Percentiles rank a stretch among this genome's conserved stretches.
Conservation (phyloP, 805 yeast genomes). For the Pichia scutulata region DNA sequence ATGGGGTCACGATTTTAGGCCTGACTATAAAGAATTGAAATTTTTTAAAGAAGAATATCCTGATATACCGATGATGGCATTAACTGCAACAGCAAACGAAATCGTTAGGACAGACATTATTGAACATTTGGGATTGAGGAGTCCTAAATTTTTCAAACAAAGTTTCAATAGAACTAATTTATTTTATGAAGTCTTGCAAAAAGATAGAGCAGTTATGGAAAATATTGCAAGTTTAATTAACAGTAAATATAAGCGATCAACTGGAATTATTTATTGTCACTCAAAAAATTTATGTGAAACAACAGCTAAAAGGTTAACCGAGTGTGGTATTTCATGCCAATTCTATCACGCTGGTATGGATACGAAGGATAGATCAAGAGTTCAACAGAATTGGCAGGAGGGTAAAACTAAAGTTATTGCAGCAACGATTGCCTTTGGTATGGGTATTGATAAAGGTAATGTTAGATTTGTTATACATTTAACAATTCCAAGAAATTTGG, state of each 20-base stretch:
- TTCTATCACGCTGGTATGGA: slow-evolving; percentile 95
- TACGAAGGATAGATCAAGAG: slow-evolving; percentile 57
- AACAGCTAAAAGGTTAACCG: slow-evolving; percentile 52
- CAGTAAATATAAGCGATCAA: slow-evolving; percentile 42
- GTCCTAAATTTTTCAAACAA: slow-evolving; percentile 68
- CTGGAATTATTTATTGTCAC: slow-evolving; percentile 92
- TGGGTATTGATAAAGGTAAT: slow-evolving; percentile 97
- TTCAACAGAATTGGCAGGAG: slow-evolving; percentile 81
- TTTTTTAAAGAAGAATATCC: slow-evolving; percentile 70
- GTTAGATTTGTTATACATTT: slow-evolving; percentile 88
- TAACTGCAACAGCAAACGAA: slow-evolving; percentile 95
- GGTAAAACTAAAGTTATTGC: slow-evolving; percentile 71
- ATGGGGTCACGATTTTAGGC: slow-evolving; percentile 98
- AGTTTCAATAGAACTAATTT: slow-evolving; percentile 88
- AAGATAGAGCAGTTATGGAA: slow-evolving; percentile 47
- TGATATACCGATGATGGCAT: slow-evolving; percentile 83
- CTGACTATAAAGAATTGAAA: slow-evolving; percentile 81
- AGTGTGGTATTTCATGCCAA: slow-evolving; percentile 58
- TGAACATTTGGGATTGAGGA: slow-evolving; percentile 58
- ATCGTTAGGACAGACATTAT: slow-evolving; percentile 81
- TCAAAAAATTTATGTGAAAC: slow-evolving; percentile 85
- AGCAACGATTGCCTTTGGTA: slow-evolving; percentile 97
- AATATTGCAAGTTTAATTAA: slow-evolving; percentile 53
- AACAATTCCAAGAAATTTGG: slow-evolving; percentile 82
- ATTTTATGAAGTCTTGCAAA: slow-evolving; percentile 67